A percentile compares a stretch with the other conserved stretches of the same genome.
These are phyloP conservation scores for Betula pendula DNA, from an alignment of 306 rosid species.

Conservation along the genomic window DNA sequence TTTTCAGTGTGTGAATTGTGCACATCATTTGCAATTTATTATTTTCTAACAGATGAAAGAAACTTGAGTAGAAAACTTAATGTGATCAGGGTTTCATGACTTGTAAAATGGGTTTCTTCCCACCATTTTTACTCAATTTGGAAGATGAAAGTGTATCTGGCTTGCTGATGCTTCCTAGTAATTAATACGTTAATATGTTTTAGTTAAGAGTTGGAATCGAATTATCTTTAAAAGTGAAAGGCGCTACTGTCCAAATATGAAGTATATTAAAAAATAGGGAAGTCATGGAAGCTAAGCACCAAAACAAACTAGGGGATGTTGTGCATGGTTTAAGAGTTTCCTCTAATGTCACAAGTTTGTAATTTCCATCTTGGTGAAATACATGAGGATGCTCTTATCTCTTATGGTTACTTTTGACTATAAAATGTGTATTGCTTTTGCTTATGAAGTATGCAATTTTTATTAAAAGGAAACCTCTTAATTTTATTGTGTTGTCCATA, in stretches of 20 bases:
- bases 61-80: background rate
- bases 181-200: background rate
- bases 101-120: background rate
- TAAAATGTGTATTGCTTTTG: background rate
- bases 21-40: background rate
- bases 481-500: background rate
- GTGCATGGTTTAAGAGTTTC: background rate
- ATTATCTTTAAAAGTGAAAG: no score
- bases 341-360: background rate
- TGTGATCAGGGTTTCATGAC: background rate
- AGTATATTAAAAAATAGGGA: no score
- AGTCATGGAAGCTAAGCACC: no score
- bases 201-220: background rate
- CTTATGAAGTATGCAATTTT: background rate
- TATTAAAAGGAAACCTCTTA: background rate
- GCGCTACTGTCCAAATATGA: no score
- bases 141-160: background rate
- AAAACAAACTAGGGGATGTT: background rate
- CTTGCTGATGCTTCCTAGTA: background rate
- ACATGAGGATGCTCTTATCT: background rate
- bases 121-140: background rate
- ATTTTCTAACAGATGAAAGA: background rate
- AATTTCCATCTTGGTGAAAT: background rate
- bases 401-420: background rate
- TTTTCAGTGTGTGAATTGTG: background rate